A percentile compares a stretch with the other conserved stretches of the same genome.
phyloP scores from a whole-genome alignment of 1,284 basidiomycete species.

The Sanghuangporus weigelae region DNA sequence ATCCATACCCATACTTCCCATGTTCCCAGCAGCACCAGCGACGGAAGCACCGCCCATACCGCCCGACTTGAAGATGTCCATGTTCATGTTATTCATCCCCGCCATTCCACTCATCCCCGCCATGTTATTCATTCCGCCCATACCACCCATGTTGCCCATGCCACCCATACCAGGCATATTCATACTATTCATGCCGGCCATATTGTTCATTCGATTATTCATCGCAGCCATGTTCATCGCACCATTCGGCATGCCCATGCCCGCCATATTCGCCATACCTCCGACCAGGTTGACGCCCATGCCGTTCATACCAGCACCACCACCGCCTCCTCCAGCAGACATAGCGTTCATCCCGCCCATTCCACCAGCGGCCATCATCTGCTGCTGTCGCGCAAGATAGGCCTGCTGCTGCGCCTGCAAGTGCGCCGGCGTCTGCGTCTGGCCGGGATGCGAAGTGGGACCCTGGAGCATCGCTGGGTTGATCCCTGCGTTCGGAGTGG shows the following conservation, averaged over 20 bases:
- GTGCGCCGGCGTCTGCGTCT: not conserved
- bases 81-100: conserved; percentile 10
- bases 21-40: not conserved
- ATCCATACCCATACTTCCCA: not conserved
- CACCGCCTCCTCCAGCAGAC: not conserved
- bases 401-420: conserved; percentile 9
- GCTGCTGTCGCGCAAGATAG: conserved; percentile 15
- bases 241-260: conserved; percentile 9
- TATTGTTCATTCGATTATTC: not conserved
- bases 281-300: not conserved
- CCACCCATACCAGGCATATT: not conserved
- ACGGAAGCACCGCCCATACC: not conserved
- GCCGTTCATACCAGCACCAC: conserved; percentile 1
- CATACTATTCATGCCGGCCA: conserved; percentile 1
- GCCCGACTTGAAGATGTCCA: not conserved
- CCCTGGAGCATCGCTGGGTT: conserved; percentile 18
- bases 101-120: not conserved
- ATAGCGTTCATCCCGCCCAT: conserved; percentile 2
- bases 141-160: not conserved
- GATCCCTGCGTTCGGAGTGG: not conserved
- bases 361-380: conserved; percentile 4
- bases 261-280: not conserved
- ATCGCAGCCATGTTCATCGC: not conserved
- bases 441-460: not conserved
- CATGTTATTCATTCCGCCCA: not conserved